Evolutionary conservation across 805 yeast species (phyloP), one percentile per base, ranked within the genome.

Genomic region (Lachancea thermotolerans): DNA sequence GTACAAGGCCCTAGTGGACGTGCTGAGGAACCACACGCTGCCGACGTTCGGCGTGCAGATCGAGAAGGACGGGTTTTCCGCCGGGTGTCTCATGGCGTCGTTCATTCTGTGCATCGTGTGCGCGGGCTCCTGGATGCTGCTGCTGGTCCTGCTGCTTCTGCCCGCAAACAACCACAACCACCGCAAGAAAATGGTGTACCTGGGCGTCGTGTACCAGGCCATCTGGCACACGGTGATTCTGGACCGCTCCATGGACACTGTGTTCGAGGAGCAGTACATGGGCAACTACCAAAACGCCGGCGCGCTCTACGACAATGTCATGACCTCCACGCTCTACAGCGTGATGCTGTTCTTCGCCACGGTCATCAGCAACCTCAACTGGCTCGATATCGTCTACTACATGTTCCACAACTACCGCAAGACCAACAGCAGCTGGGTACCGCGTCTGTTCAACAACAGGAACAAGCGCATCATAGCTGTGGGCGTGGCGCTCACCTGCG

Each of bases 81-180:
- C 62, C 18, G 67, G 77, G 12, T 67, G 70, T 37, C 59, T 72
- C 2, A 59, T 72, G 35, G 63, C 79, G 3, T 63, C 75, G 37
- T 80, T 77, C 61, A 73, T 74, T n/a, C 57, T 74, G 3, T 70
- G 78, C 44, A 77, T 81, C 0, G 68, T 77, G 15, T 77, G 79
- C 48, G 77, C 78, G 5, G 73, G 82, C 12, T 69, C 81, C 25
- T 86, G 95, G 95, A 78, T 85, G 78, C 67, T 86, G 21, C 64
- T 82, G 41, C 49, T 83, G 14, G 62, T 84, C 30, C 67, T 83
- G 36, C 56, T 75, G 16, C 58, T 85, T 29, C 73, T 62, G 37
- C 61, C 63, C 78, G 16, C 77, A 74, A 55, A 52, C 15, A 56
- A 54, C 37, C 59, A 51, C 34, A 77, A 77, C 51, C 66, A 75